A percentile compares a stretch with the other conserved stretches of the same genome.
Evolutionary conservation across 169 alveolate species (phyloP).

Genomic region (Cryptosporidium ryanae): DNA sequence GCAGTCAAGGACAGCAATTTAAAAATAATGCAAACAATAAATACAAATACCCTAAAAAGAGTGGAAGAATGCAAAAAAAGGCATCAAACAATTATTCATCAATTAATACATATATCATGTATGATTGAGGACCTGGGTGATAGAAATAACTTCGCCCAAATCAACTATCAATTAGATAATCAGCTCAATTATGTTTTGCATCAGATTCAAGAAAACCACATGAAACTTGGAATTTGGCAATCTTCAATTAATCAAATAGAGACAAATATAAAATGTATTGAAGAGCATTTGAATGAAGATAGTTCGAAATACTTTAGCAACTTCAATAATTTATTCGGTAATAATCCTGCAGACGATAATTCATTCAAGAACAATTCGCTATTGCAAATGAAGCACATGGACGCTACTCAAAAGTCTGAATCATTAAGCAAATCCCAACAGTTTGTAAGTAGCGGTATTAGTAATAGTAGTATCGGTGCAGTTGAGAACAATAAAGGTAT

Average conservation of each 20-base stretch:
- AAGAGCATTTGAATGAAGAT: conserved; percentile 37
- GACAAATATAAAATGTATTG: conserved; percentile 62
- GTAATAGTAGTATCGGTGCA: neutral
- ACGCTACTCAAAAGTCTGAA: conserved; percentile 4
- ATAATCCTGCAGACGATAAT: neutral
- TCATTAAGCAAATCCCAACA: conserved; percentile 1
- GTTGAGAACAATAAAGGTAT: neutral
- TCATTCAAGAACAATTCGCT: neutral
- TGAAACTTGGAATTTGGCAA: conserved; percentile 72
- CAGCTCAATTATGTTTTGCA: conserved; percentile 61
- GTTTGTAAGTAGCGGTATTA: too few species aligned
- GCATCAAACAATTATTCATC: conserved; percentile 67
- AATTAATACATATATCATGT: conserved; percentile 60
- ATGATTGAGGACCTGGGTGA: conserved; percentile 71
- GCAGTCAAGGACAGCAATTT: conserved; percentile 57
- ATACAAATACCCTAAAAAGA: conserved; percentile 50
- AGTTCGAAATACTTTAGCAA: neutral
- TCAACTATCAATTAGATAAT: conserved; percentile 58
- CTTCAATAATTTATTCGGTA: conserved; percentile 45
- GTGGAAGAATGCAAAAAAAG: conserved; percentile 69
- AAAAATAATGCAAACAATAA: conserved; percentile 33
- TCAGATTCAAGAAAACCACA: conserved; percentile 60
- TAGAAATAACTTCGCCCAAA: conserved; percentile 46
- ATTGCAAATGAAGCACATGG: too few species aligned
- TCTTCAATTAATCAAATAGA: conserved; percentile 57